Evolutionary conservation across 768 basidiomycete species (phyloP), one percentile per base, ranked within the genome.

Genomic region (Suillus lakei): DNA sequence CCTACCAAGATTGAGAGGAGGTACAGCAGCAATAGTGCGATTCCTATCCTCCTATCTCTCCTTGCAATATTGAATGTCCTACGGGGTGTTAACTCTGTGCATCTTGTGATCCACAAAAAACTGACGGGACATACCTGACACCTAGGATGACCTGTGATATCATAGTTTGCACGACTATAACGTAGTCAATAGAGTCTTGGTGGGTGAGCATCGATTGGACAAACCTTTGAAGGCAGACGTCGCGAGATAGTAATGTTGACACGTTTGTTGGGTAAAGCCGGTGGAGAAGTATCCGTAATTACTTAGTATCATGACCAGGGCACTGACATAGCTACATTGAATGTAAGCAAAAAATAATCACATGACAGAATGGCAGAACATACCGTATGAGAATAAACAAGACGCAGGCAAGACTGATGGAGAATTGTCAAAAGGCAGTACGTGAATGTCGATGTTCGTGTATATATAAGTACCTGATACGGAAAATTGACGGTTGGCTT

Each of bases 131-230:
- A 21, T 72, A 87, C 89, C 89, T 82, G 58, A 88, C 73, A 9
- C 85, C 89, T 46, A 91, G 71, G 62, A 91, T 90, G 7, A 82
- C 77, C 70, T 91, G 89, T 6, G 89, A 90, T 53, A 88, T 78
- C 84, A 87, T 86, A 0, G 80, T 78, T 74, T 91, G 90, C 6
- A 89, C 21, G 4, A 87, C 90, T 91, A 64, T 15, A 62, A 50
- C 10, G 2, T 18, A 18, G 48, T 26, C 23, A 64, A 68, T 23
- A 73, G 62, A 34, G 10, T n/a, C 18, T 6, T 56, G 13, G 51
- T 21, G 5, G 1, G 2, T 28, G 16, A 50, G 23, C 60, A 15
- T 26, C 34, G 38, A 26, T 9, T 1, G 4, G 36, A 50, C 39
- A 26, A 55, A 87, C 90, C 89, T 84, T 91, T 91, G 73, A 90